Conservation (phyloP, 2,329 filamentous ascomycete species). For the Zasmidium cellare region DNA sequence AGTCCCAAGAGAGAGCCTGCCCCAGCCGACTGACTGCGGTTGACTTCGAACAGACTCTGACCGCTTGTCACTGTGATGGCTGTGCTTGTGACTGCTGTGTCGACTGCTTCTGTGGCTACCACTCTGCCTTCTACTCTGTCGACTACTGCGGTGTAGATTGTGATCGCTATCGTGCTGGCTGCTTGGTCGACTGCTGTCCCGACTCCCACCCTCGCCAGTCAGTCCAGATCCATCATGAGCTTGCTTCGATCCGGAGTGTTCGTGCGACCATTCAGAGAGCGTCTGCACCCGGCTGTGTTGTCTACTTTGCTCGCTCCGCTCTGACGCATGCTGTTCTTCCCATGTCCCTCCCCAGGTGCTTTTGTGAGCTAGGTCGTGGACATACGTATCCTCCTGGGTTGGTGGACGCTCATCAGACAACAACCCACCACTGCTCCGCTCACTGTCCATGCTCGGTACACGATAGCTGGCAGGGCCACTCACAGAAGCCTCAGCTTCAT, state of each 20-base stretch:
- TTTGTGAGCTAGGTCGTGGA: background rate
- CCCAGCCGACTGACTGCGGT: too few relatives aligned
- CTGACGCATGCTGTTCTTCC: background rate
- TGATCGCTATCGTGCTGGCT: background rate
- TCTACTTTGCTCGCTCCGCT: background rate
- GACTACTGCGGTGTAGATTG: background rate
- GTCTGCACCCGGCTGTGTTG: conserved; percentile 2
- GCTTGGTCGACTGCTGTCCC: background rate
- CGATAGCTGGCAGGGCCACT: conserved; percentile 4
- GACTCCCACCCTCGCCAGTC: background rate
- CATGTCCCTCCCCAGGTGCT: background rate
- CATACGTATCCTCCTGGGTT: background rate
- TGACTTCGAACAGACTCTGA: too few relatives aligned
- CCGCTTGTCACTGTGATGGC: background rate
- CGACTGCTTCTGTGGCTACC: background rate
- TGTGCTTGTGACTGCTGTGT: background rate
- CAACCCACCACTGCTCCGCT: conserved; percentile 7
- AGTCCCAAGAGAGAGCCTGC: too few relatives aligned
- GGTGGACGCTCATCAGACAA: conserved; percentile 2
- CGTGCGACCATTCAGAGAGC: conserved; percentile 1
- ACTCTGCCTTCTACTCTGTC: background rate
- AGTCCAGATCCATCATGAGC: conserved; percentile 1
- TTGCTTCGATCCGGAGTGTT: background rate
- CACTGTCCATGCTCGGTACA: conserved; percentile 8
- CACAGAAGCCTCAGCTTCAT: background rate